Conservation (phyloP, 108 stramenopile species). For the Nitzschia palea region DNA sequence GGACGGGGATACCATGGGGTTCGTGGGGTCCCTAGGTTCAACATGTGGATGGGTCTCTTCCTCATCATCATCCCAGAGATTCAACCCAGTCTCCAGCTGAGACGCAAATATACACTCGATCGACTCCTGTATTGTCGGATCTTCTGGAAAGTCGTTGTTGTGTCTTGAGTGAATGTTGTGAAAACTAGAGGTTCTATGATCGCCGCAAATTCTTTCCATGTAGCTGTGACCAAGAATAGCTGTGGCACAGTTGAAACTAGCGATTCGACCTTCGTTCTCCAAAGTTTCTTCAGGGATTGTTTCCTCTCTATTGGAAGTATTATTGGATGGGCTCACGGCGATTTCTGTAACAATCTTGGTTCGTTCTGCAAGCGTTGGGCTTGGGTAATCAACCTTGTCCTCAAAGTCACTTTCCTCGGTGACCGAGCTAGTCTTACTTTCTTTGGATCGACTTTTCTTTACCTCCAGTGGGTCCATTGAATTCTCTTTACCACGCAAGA, state of each 20-base stretch:
- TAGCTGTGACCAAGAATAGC: slow-evolving; percentile 41
- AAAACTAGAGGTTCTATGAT: background rate
- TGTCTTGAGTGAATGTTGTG: background rate
- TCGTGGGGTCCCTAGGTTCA: too few species aligned
- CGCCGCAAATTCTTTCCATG: slow-evolving; percentile 31
- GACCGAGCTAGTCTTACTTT: background rate
- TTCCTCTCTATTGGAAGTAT: background rate
- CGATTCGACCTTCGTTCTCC: background rate
- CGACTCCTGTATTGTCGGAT: slow-evolving; percentile 62
- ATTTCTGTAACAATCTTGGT: slow-evolving; percentile 10
- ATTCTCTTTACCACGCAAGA: background rate
- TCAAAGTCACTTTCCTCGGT: slow-evolving; percentile 7
- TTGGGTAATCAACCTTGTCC: background rate
- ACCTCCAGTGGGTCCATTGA: background rate
- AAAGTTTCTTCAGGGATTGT: background rate
- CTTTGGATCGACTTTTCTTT: slow-evolving; percentile 6
- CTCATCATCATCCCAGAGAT: slow-evolving; percentile 28
- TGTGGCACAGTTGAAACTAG: slow-evolving; percentile 12
- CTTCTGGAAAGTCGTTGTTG: slow-evolving; percentile 28
- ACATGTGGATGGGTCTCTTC: slow-evolving; percentile 17
- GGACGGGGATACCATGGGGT: slow-evolving; percentile 34
- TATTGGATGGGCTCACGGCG: background rate
- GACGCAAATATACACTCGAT: slow-evolving; percentile 66
- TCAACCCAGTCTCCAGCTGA: slow-evolving; percentile 40
- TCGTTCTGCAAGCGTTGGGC: background rate